Evolutionary conservation across 148 eudicot genomes (phyloP).

Genomic region (Dysphania ambrosioides): DNA sequence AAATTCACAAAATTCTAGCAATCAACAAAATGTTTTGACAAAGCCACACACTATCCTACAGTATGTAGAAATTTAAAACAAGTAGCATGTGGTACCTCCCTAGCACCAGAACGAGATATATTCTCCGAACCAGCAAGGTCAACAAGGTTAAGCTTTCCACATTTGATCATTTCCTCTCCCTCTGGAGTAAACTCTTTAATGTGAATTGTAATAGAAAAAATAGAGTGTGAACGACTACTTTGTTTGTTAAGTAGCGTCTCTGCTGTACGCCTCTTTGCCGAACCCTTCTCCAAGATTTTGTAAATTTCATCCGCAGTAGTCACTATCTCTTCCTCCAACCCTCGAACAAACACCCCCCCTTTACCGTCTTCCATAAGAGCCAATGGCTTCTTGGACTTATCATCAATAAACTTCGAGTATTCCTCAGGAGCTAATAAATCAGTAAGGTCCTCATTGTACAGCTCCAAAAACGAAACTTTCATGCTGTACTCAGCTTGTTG

Average conservation of each 20-base stretch:
- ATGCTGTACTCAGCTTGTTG: constrained; percentile 91
- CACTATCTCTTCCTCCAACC: constrained; percentile 94
- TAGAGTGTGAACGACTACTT: constrained; percentile 97
- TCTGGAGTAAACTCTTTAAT: constrained; percentile 95
- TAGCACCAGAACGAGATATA: constrained; percentile 96
- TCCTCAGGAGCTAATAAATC: constrained; percentile 97
- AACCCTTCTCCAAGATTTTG: constrained; percentile 89
- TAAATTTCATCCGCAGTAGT: constrained; percentile 92
- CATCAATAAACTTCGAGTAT: constrained; percentile 58
- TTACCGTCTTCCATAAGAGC: constrained; percentile 99
- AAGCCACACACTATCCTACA: background rate
- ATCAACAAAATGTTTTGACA: background rate
- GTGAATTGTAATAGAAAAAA: constrained; percentile 95
- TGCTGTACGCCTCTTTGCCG: constrained; percentile 94
- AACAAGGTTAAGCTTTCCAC: constrained; percentile 97
- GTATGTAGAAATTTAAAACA: background rate
- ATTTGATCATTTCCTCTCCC: constrained; percentile 98
- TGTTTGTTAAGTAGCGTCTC: constrained; percentile 98
- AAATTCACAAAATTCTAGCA: background rate
- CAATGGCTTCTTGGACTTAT: constrained; percentile 93
- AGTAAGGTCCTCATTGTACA: constrained; percentile 90
- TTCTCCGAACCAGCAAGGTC: constrained; percentile 99
- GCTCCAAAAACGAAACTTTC: constrained; percentile 91
- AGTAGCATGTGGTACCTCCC: constrained; percentile 65
- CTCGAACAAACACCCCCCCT: constrained; percentile 93